Conservation (phyloP, 306 rosid species). For the Cucumis sativus region DNA sequence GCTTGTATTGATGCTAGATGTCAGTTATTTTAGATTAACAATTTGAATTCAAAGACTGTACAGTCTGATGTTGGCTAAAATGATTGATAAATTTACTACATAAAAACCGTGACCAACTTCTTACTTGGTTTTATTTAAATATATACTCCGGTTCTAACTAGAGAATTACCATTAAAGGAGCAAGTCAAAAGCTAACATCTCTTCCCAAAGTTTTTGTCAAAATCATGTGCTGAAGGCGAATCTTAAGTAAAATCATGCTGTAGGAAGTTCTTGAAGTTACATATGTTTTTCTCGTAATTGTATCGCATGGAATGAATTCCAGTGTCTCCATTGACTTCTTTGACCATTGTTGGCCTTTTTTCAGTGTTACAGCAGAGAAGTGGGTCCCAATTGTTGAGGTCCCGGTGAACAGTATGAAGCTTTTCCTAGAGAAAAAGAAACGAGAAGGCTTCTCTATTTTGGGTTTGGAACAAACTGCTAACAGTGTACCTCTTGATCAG, state of each 20-base stretch:
- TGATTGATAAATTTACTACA: not conserved
- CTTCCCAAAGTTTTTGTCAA: not conserved
- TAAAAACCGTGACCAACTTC: not conserved
- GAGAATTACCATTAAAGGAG: not conserved
- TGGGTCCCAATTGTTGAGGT: conserved; percentile 94
- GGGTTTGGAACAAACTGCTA: conserved; percentile 98
- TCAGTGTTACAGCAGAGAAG: conserved; percentile 95
- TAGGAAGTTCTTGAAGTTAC: too few species aligned
- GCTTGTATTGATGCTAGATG: not conserved
- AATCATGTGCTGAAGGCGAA: not conserved
- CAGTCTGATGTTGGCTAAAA: not conserved
- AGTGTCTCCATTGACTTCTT: not conserved
- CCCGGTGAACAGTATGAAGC: conserved; percentile 70
- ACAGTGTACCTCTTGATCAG: conserved; percentile 76
- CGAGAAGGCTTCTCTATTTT: conserved; percentile 82
- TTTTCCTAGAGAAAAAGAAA: conserved; percentile 70
- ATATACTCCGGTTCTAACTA: not conserved
- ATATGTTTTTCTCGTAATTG: not conserved
- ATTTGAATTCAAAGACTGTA: not conserved
- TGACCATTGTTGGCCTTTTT: conserved; percentile 5
- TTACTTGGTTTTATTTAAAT: not conserved
- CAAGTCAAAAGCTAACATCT: not conserved
- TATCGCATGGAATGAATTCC: not conserved
- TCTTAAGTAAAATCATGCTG: not conserved
- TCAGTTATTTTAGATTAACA: not conserved